Percentiles rank a stretch among this genome's conserved stretches.
Conservation (phyloP, 2,329 filamentous ascomycete species). For the Botrytis elliptica region DNA sequence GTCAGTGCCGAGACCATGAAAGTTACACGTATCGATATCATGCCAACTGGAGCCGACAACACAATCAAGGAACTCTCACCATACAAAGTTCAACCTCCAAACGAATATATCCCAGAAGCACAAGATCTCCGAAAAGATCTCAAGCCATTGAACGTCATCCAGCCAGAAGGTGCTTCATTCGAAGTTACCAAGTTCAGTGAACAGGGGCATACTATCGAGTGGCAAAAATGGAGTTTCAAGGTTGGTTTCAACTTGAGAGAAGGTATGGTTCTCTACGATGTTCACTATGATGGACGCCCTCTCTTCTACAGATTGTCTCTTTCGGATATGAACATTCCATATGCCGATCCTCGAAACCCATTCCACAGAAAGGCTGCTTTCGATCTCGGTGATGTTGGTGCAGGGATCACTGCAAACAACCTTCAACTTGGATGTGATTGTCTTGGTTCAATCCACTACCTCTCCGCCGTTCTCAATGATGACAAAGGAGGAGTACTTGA, state of each 20-base stretch:
- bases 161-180: slow-evolving; percentile 65
- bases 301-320: slow-evolving; percentile 66
- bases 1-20: slow-evolving; percentile 61
- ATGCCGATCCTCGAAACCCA: slow-evolving; percentile 63
- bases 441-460: slow-evolving; percentile 67
- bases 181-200: slow-evolving; percentile 49
- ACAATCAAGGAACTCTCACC: slow-evolving; percentile 54
- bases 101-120: slow-evolving; percentile 66
- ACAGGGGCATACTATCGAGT: slow-evolving; percentile 55
- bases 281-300: slow-evolving; percentile 61
- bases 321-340: slow-evolving; percentile 62
- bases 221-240: slow-evolving; percentile 66
- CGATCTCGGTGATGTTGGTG: slow-evolving; percentile 66
- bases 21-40: slow-evolving; percentile 65
- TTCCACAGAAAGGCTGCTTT: slow-evolving; percentile 71
- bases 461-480: slow-evolving; percentile 57
- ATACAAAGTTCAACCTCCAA: slow-evolving; percentile 54
- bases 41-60: slow-evolving; percentile 66
- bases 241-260: slow-evolving; percentile 63
- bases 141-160: slow-evolving; percentile 63
- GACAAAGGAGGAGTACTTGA: slow-evolving; percentile 57
- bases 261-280: slow-evolving; percentile 66
- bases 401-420: slow-evolving; percentile 67
- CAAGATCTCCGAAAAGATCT: slow-evolving; percentile 59
- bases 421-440: slow-evolving; percentile 70